Base-by-base conservation (phyloP, 2,329 filamentous ascomycete species). In the Colletotrichum liaoningense region DNA sequence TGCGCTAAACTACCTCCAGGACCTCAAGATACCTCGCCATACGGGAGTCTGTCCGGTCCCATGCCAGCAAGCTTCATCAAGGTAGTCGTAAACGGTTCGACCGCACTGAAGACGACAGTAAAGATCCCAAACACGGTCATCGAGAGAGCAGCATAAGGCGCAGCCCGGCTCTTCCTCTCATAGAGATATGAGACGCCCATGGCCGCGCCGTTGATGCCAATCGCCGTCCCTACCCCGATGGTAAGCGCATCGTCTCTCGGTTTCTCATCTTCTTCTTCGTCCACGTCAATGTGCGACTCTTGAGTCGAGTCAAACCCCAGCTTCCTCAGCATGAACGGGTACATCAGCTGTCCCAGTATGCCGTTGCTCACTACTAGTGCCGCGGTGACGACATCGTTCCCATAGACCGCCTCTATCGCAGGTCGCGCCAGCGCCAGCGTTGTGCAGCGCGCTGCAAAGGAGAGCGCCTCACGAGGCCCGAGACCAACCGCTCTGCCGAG, bases 181-280 rank as follows among this genome's bases (percentile, higher is more conserved):
- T 90, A 89, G 16, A 91, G 81, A 72, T 89, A 88, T 0, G 89
- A 85, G 0, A 89, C 89, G 2, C 89, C 89, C 88, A 91, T 90
- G 4, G 89, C 89, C 0, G 88, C 88, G 1, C 88, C 88, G 75
- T 91, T 91, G 81, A 90, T 86, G 3, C 89, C 89, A 62, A 90
- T 84, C 0, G 88, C 83, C 46, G 88, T 83, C 46, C 89, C 89
- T 0, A 86, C 82, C 0, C 88, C 88, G 2, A 90, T 84, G 0
- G 82, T 85, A 2, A 78, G 69, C 0, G 84, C 79, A 66, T 83
- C 81, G 22, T 81, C 80, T 28, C 14, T 38, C 12, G 5, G 8
- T 24, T 5, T 24, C 4, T 69, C 35, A 2, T 68, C 35, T 12
- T 63, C 28, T 7, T 11, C 22, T 67, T 59, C 63, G 7, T 33